phyloP scores from a whole-genome alignment of 495 filamentous ascomycete species.

The Daldinia grandis region DNA sequence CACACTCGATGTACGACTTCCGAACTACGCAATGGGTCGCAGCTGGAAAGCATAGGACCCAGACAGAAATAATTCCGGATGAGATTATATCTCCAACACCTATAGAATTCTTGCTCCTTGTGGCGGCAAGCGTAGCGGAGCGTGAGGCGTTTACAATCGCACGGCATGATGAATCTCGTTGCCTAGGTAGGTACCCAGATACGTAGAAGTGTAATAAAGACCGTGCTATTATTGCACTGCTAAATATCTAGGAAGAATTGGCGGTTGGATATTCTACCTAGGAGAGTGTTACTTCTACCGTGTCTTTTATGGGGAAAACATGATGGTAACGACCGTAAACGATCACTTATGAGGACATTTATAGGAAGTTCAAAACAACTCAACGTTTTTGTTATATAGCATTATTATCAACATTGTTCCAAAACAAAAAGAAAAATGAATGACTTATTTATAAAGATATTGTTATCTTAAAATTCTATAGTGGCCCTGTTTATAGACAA shows the following conservation, averaged over 20 bases:
- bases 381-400: neutral
- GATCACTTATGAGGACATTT: neutral
- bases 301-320: neutral
- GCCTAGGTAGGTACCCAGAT: slow-evolving; percentile 3
- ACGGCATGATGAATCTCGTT: slow-evolving; percentile 23
- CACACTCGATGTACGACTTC: slow-evolving; percentile 17
- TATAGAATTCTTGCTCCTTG: slow-evolving; percentile 28
- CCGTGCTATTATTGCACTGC: slow-evolving; percentile 5
- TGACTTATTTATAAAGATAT: slow-evolving; percentile 3
- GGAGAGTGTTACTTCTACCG: neutral
- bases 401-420: slow-evolving; percentile 9
- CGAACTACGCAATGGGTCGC: neutral
- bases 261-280: neutral
- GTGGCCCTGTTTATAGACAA: slow-evolving; percentile 4
- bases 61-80: slow-evolving; percentile 13
- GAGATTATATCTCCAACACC: slow-evolving; percentile 29
- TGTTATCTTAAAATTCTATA: slow-evolving; percentile 8
- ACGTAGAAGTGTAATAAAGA: neutral
- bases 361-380: neutral
- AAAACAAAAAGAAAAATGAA: neutral
- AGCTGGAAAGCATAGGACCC: slow-evolving; percentile 1
- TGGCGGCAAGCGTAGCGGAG: slow-evolving; percentile 36
- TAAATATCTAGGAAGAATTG: slow-evolving; percentile 2
- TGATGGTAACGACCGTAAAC: neutral
- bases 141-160: slow-evolving; percentile 30